phyloP scores from a whole-genome alignment of 345 rosid genomes.

The Gossypioides kirkii region DNA sequence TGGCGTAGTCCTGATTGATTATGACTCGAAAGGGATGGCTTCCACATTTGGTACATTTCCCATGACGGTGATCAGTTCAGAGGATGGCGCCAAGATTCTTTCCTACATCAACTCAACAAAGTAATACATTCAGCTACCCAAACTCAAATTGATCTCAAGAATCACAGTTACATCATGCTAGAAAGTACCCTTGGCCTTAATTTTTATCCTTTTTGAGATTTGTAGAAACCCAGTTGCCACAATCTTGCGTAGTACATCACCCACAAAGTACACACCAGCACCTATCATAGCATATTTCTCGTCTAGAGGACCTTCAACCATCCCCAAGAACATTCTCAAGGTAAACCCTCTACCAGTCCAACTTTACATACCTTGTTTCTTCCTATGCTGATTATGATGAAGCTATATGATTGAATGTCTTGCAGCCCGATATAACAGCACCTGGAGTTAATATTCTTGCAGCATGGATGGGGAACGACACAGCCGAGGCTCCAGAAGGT shows the following conservation, averaged over 20 bases:
- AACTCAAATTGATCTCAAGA: neutral
- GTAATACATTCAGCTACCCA: conserved; percentile 27
- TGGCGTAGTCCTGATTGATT: conserved; percentile 50
- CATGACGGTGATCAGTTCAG: conserved; percentile 39
- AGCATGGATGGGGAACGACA: conserved; percentile 66
- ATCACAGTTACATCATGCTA: neutral
- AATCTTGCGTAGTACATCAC: conserved; percentile 43
- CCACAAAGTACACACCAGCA: conserved; percentile 52
- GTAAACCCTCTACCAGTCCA: conserved; percentile 25
- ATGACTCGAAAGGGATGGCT: conserved; percentile 38
- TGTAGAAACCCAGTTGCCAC: conserved; percentile 67
- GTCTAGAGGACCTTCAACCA: conserved; percentile 64
- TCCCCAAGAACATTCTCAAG: conserved; percentile 67
- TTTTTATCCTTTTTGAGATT: neutral
- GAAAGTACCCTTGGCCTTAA: neutral
- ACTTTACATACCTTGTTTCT: neutral
- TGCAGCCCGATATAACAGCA: conserved; percentile 84
- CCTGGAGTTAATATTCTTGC: conserved; percentile 75
- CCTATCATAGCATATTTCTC: conserved; percentile 69
- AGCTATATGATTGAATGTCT: neutral
- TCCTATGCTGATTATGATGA: neutral
- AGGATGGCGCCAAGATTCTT: conserved; percentile 42
- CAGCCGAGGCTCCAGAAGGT: conserved; percentile 26
- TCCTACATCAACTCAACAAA: conserved; percentile 62
- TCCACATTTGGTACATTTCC: conserved; percentile 45